Conservation (phyloP, 208 protist species). For the Vickermania ingenoplastis region DNA sequence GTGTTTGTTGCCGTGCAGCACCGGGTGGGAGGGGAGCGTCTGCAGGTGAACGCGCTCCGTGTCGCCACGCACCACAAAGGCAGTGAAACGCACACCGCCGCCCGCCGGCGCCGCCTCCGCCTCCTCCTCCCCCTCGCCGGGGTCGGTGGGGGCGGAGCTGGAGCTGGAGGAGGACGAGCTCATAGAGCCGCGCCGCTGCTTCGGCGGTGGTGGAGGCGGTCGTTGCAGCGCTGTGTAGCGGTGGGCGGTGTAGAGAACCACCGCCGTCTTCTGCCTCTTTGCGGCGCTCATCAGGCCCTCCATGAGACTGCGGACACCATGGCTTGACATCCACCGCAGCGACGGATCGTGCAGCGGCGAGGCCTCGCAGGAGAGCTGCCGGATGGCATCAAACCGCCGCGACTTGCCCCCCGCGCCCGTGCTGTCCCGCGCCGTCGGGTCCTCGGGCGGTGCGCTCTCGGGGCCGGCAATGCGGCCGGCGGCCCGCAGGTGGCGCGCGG, state of each 20-base stretch:
- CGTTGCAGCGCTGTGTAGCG: not conserved
- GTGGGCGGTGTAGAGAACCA: not conserved
- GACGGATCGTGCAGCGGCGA: slow-evolving; percentile 21
- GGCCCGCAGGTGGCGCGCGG: not conserved
- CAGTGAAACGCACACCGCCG: slow-evolving; percentile 4
- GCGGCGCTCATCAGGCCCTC: slow-evolving; percentile 1
- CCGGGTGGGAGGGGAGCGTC: not conserved
- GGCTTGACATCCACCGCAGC: slow-evolving; percentile 32
- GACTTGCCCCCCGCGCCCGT: slow-evolving; percentile 1
- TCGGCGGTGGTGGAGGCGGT: not conserved
- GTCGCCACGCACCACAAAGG: not conserved
- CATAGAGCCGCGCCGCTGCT: not conserved
- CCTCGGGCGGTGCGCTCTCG: slow-evolving; percentile 18
- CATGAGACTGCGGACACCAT: slow-evolving; percentile 30
- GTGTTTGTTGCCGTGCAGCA: not conserved
- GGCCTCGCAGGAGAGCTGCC: slow-evolving; percentile 9
- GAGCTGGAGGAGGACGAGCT: not conserved
- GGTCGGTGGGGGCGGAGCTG: not conserved
- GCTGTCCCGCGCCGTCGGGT: slow-evolving; percentile 11
- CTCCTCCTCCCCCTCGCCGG: slow-evolving; percentile 6
- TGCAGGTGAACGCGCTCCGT: not conserved
- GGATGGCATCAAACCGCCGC: slow-evolving; percentile 17
- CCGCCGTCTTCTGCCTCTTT: not conserved
- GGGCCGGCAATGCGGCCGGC: slow-evolving; percentile 5
- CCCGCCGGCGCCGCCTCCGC: not conserved